Evolutionary conservation across 2,329 filamentous ascomycete species (phyloP), one percentile per base, ranked within the genome.

Genomic region (Calonectria pauciramosa): DNA sequence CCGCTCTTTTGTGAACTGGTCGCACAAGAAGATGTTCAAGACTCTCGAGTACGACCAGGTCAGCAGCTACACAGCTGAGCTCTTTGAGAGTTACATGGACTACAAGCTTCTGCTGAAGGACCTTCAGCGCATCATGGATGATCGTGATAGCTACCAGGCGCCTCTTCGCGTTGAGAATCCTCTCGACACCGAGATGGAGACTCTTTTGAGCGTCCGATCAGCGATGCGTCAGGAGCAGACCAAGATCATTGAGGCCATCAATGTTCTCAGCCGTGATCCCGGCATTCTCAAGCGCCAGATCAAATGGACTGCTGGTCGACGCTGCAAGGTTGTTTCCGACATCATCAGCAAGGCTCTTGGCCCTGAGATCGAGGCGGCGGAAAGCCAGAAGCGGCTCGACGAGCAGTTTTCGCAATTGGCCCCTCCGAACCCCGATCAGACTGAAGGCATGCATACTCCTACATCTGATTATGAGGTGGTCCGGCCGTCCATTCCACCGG

Each of bases 11-110:
- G 47, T 71, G 2, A 13, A 76, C 2, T 73, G 69, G 54, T 51
- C 30, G 4, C 3, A 5, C 9, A n/a, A n/a, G 4, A 68, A 32
- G n/a, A 3, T 32, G 23, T 64, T 51, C 36, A 38, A 32, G 0
- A 14, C 23, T 2, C 28, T 76, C 0, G 38, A 76, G 4, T 78
- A 77, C 4, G 36, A 60, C 6, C 6, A 47, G n/a, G 32, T 72
- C 23, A 30, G 28, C 2, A 38, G 51, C 0, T 72, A 68, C 26
- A 78, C 74, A 0, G 44, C 52, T 4, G 65, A 70, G 7, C 49
- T 78, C 0, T 72, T 78, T 5, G 41, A 78, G 2, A 54, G 14
- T 1, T 78, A 70, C 5, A 78, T 78, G 54, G 68, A 75, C 34
- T 78, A 78, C 32, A 76, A 71, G n/a, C 49, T 68, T 41, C 66